phyloP scores from a whole-genome alignment of 139 green algal species.

The Ettlia oleoabundans region DNA sequence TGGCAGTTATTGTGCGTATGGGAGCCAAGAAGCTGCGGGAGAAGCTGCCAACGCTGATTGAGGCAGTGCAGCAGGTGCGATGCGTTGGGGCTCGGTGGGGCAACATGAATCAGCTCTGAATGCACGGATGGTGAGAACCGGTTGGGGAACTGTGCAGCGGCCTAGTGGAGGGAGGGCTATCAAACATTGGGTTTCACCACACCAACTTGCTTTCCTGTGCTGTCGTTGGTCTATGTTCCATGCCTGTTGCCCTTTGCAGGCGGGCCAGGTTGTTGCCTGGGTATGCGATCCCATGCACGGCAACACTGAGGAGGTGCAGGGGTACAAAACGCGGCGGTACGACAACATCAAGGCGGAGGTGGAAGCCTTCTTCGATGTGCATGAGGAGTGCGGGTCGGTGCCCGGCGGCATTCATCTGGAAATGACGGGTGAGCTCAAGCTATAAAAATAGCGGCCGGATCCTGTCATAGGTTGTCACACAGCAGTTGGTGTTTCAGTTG shows the following conservation, averaged over 20 bases:
- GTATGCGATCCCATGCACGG: conserved; percentile 99
- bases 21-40: conserved; percentile 88
- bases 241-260: too few species aligned
- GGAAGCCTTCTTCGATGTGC: conserved; percentile 92
- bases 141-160: too few species aligned
- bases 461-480: too few species aligned
- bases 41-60: conserved; percentile 80
- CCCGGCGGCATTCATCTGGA: conserved; percentile 97
- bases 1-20: conserved; percentile 97
- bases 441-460: too few species aligned
- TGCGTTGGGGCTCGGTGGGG: too few species aligned
- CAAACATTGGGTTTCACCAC: too few species aligned
- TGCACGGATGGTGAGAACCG: too few species aligned
- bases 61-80: conserved; percentile 75
- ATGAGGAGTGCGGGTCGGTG: conserved; percentile 86
- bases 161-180: too few species aligned
- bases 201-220: too few species aligned
- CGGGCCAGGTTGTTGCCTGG: conserved; percentile 92
- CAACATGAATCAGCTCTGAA: too few species aligned
- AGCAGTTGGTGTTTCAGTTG: too few species aligned
- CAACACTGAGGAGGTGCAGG: conserved; percentile 93
- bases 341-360: conserved; percentile 80
- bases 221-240: too few species aligned
- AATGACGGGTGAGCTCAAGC: conserved; percentile 86
- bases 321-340: conserved; percentile 97